Percentiles rank a stretch among this genome's conserved stretches.
Evolutionary conservation across 306 rosid species (phyloP).

Genomic region (Mucuna pruriens): DNA sequence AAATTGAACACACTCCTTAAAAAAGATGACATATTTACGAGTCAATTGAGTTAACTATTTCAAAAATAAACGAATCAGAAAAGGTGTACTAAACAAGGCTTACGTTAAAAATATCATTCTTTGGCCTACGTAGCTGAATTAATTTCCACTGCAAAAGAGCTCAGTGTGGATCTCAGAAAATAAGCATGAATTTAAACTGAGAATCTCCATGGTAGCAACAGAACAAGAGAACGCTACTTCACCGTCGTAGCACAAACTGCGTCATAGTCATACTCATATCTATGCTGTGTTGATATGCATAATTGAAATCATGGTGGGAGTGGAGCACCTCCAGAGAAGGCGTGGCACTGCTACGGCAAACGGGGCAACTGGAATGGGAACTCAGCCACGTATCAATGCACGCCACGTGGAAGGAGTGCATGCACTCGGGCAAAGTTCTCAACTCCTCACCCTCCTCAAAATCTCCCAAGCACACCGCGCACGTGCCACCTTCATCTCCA

Average conservation of each 20-base stretch:
- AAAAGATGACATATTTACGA: background rate
- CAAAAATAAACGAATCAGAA: background rate
- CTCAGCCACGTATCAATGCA: conserved; percentile 78
- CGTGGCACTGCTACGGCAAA: conserved; percentile 55
- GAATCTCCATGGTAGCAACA: background rate
- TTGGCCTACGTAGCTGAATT: too few species aligned
- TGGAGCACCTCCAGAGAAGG: conserved; percentile 2
- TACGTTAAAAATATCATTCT: too few species aligned
- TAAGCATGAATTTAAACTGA: background rate
- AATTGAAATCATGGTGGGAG: background rate
- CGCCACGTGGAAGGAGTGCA: conserved; percentile 65
- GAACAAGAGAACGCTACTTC: background rate
- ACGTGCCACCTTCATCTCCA: conserved; percentile 37
- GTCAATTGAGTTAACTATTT: background rate
- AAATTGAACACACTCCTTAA: background rate
- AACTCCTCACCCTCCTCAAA: conserved; percentile 73
- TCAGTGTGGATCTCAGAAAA: too few species aligned
- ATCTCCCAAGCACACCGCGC: conserved; percentile 65
- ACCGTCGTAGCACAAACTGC: too few species aligned
- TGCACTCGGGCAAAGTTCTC: conserved; percentile 61
- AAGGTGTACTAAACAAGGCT: background rate
- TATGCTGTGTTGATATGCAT: background rate
- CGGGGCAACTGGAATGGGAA: conserved; percentile 62
- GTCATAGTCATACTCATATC: too few species aligned
- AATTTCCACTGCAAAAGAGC: too few species aligned